Evolutionary conservation across 306 rosid genomes (phyloP).

Genomic region (Pueraria montana): DNA sequence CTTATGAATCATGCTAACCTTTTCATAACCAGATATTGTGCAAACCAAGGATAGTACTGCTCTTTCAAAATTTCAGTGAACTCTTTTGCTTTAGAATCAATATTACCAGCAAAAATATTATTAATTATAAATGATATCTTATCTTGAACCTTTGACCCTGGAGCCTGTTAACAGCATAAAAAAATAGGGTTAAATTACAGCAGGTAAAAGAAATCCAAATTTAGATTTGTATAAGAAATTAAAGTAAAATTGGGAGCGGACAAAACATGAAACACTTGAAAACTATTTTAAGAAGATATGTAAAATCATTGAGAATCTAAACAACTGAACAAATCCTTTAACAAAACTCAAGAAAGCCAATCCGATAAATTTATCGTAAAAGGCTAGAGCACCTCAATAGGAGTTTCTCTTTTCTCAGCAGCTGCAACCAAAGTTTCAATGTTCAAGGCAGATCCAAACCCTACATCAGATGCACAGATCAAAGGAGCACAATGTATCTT

Average conservation of each 20-base stretch:
- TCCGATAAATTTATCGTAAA: constrained; percentile 18
- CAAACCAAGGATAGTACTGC: constrained; percentile 96
- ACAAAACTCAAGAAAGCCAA: constrained; percentile 38
- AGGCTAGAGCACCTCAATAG: constrained; percentile 75
- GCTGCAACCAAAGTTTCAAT: constrained; percentile 96
- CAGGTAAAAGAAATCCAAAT: constrained; percentile 17
- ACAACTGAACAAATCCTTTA: constrained; percentile 10
- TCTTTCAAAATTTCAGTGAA: constrained; percentile 80
- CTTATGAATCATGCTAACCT: constrained; percentile 62
- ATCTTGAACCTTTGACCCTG: constrained; percentile 95
- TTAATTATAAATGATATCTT: constrained; percentile 92
- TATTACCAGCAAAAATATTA: constrained; percentile 75
- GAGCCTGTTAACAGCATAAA: constrained; percentile 71
- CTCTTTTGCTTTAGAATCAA: constrained; percentile 85
- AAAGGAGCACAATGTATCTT: background rate
- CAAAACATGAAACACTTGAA: constrained; percentile 1
- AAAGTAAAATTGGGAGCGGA: background rate
- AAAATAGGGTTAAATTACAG: too few relatives aligned
- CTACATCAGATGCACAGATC: constrained; percentile 57
- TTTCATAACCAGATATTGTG: constrained; percentile 98
- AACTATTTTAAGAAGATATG: constrained; percentile 12
- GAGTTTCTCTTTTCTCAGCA: constrained; percentile 96
- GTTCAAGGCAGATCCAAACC: constrained; percentile 96
- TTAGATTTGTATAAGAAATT: background rate
- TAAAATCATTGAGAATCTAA: background rate